phyloP scores from a whole-genome alignment of 192 early-diverging fungal species.

The Linnemannia exigua region DNA sequence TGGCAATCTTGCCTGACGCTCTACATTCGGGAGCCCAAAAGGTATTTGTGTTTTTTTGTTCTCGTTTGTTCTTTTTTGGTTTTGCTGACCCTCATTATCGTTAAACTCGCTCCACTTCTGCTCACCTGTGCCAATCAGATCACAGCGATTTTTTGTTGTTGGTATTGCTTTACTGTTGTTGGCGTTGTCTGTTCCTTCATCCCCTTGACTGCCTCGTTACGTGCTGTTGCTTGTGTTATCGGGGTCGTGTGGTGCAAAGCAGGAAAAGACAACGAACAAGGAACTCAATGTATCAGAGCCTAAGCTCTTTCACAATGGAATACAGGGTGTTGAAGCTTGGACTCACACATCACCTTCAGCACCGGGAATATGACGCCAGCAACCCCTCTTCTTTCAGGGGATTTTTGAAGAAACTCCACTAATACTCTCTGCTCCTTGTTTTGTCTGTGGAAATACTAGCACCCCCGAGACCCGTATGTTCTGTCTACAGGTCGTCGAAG shows the following conservation, averaged over 20 bases:
- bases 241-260: not conserved
- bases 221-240: not conserved
- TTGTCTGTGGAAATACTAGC: constrained; percentile 49
- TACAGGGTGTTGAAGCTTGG: not conserved
- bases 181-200: constrained; percentile 2
- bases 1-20: constrained; percentile 90
- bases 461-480: constrained; percentile 86
- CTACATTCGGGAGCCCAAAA: constrained; percentile 81
- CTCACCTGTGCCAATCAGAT: constrained; percentile 40
- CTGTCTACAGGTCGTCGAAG: constrained; percentile 87
- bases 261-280: not conserved
- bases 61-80: not conserved
- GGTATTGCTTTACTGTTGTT: not conserved
- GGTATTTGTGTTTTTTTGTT: constrained; percentile 58
- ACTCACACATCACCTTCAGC: not conserved
- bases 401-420: not conserved
- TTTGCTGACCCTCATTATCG: not conserved
- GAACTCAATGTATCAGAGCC: not conserved
- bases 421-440: not conserved
- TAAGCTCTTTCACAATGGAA: not conserved
- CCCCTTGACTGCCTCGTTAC: constrained; percentile 10
- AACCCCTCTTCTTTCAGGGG: not conserved
- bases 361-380: not conserved
- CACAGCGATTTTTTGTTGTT: constrained; percentile 27
- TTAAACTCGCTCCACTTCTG: not conserved